phyloP scores from a whole-genome alignment of 495 filamentous ascomycete genomes.

The Trichoderma gamsii region DNA sequence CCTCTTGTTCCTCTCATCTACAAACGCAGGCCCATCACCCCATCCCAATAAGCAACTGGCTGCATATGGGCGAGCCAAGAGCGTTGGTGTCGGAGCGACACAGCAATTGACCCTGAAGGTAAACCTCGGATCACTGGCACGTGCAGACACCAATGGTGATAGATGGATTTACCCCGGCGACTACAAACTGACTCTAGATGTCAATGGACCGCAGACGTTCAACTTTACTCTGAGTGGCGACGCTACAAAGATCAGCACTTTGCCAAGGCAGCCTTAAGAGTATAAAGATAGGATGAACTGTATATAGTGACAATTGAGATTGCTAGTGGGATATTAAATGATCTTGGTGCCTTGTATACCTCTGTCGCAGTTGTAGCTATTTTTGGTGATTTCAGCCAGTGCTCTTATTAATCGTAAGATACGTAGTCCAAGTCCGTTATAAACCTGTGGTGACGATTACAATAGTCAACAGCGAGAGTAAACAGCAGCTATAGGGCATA shows the following conservation, averaged over 20 bases:
- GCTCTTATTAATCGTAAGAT: too few relatives aligned
- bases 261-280: not conserved
- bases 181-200: slow-evolving; percentile 56
- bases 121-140: slow-evolving; percentile 52
- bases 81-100: slow-evolving; percentile 35
- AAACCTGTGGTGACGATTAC: too few relatives aligned
- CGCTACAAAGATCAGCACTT: slow-evolving; percentile 8
- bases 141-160: slow-evolving; percentile 54
- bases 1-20: slow-evolving; percentile 47
- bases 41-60: slow-evolving; percentile 60
- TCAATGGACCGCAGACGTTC: slow-evolving; percentile 29
- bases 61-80: slow-evolving; percentile 49
- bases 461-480: too few relatives aligned
- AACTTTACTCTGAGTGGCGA: slow-evolving; percentile 42
- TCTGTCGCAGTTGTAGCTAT: too few relatives aligned
- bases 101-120: slow-evolving; percentile 40
- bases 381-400: too few relatives aligned
- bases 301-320: not conserved
- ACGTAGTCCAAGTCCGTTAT: too few relatives aligned
- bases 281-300: not conserved
- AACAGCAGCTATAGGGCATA: too few relatives aligned
- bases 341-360: not conserved
- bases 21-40: slow-evolving; percentile 51
- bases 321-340: not conserved
- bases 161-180: slow-evolving; percentile 58